A percentile compares a stretch with the other conserved stretches of the same genome.
Evolutionary conservation across 352 stramenopile species (phyloP).

Genomic region (Blastocystis sp.): DNA sequence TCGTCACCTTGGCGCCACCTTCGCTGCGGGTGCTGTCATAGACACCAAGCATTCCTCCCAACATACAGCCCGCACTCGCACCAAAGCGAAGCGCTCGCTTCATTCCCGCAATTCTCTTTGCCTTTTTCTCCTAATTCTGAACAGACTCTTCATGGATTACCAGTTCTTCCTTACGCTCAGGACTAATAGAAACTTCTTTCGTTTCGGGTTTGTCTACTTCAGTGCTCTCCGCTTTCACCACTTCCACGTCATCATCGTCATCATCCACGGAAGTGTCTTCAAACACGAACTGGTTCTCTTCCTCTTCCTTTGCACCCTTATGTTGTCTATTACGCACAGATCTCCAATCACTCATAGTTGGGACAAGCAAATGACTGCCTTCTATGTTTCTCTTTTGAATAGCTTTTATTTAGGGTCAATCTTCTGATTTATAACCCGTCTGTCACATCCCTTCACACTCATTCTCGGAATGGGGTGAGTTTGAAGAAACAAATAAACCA

Average conservation of each 20-base stretch:
- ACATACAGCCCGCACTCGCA: conserved; percentile 27
- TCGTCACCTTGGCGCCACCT: neutral
- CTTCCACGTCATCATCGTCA: conserved; percentile 21
- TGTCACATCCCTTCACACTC: no score
- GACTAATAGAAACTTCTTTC: neutral
- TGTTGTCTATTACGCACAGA: neutral
- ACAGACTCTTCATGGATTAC: neutral
- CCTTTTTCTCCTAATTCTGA: conserved; percentile 10
- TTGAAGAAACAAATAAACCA: neutral
- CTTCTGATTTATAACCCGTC: no score
- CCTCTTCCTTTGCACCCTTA: neutral
- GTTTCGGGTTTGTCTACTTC: neutral
- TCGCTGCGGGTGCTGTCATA: neutral
- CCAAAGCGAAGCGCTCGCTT: conserved; percentile 15
- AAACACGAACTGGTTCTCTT: conserved; percentile 3
- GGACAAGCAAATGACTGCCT: neutral
- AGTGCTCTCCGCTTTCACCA: neutral
- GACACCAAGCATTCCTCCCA: conserved; percentile 46
- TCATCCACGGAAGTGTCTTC: neutral
- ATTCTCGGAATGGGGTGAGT: no score
- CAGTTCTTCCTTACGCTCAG: neutral
- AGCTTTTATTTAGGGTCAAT: no score
- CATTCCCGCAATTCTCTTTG: neutral
- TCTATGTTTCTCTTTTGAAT: neutral
- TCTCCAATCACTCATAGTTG: neutral